Evolutionary conservation across 441 rosid species (phyloP), one percentile per base, ranked within the genome.

Genomic region (Manihot esculenta): DNA sequence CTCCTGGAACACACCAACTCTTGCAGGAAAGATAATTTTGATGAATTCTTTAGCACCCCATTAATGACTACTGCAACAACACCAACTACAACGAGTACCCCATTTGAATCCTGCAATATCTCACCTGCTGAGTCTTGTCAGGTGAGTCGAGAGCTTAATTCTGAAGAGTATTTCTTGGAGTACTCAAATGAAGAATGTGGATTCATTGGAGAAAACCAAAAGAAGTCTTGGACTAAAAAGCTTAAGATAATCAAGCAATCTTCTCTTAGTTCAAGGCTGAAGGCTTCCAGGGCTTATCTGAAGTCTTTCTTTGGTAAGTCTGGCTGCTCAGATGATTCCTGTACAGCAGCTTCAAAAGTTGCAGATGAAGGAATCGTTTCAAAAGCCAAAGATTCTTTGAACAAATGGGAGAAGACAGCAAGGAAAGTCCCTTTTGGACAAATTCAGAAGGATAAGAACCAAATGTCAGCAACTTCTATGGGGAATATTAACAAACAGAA

Each of bases 201-300:
- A 35, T 78, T 66, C 17, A 68, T 66, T 1, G 74, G 76, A 3
- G 88, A 76, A 24, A 85, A 85, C 54, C 74, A 77, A 18, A 92
- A 90, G 77, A 87, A 75, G 72, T 85, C 94, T 9, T 88, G 97
- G 97, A 78, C 84, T 50, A 88, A 53, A 76, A 94, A 88, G 87
- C 85, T 82, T 49, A 89, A 76, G 77, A 82, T 84, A 83, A 82
- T 89, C 59, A 89, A 86, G 71, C 86, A 85, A 23, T 78, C 84
- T 0, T 84, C 84, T 0, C 67, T 93, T 10, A 73, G 89, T 64
- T 86, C 88, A 13, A 93, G 84, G 81, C 80, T 95, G 18, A 95
- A 84, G 71, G 89, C 99, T 53, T 91, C 99, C 11, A 62, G 88
- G 70, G 84, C 87, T 54, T 92, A 85, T 71, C 69, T 94, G 10